These are phyloP conservation scores for Argentina anserina DNA, from an alignment of 306 rosid genomes.

Conservation along the genomic window DNA sequence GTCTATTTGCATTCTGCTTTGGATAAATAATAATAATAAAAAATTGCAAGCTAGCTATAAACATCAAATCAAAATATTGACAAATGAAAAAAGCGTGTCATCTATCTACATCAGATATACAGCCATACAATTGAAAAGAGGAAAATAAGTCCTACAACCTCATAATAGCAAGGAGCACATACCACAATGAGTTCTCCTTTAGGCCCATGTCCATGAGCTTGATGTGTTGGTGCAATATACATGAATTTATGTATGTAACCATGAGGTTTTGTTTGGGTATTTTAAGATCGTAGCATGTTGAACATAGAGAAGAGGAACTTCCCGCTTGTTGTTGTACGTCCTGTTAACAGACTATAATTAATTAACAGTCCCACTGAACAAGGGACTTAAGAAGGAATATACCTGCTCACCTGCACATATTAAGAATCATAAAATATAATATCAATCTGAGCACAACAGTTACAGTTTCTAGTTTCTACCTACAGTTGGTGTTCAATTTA, in stretches of 20 bases:
- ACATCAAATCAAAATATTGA: background rate
- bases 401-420: background rate
- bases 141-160: background rate
- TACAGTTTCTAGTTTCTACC: background rate
- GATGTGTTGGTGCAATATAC: conserved; percentile 10
- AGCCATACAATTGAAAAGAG: background rate
- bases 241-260: no score
- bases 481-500: background rate
- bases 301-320: background rate
- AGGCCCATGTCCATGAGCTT: background rate
- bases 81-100: background rate
- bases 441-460: background rate
- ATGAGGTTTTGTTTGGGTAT: background rate
- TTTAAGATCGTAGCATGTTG: background rate
- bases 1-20: background rate
- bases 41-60: background rate
- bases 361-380: background rate
- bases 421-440: background rate
- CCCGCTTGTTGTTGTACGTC: background rate
- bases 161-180: background rate
- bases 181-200: background rate
- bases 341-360: conserved; percentile 1
- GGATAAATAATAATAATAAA: background rate
- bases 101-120: background rate
- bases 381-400: background rate